Base-by-base conservation (phyloP, 352 stramenopile species). In the Pythium diclinum region DNA sequence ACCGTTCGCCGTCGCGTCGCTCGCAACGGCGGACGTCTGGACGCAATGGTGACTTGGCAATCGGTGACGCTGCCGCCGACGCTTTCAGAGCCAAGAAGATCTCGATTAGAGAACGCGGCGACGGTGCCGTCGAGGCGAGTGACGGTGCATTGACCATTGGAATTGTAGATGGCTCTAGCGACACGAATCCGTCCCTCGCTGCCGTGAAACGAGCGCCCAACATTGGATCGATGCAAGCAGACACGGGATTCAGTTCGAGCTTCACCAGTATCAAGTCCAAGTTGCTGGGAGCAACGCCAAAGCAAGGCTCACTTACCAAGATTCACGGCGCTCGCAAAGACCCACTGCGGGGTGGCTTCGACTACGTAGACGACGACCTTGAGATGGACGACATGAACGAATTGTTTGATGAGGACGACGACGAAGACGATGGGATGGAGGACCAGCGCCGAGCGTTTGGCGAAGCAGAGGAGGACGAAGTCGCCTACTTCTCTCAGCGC, bases 401-500 rank as follows among this genome's bases (percentile, higher is more conserved):
- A 8, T 56, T 53, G 23, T 59, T 56, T 16, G 55, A 61, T n/a
- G 53, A 61, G 2, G 54, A 67, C 14, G 51, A 65, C 0, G 32
- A 54, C 44, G 47, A 63, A 16, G 40, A 60, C 38, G 23, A 52
- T 28, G 25, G 25, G 6, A 10, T 46, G 16, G 52, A 25, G 33
- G 30, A n/a, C 10, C 54, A 57, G 3, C 21, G 57, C 30, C 59
- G 49, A 32, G 55, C 56, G 9, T 19, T 67, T 4, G 56, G 57
- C 13, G 62, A 72, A 0, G 75, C 82, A 10, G 77, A 77, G n/a
- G 77, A 88, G 40, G 83, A 89, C 46, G 83, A 91, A 17, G 74
- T 89, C 32, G 75, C 77, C 10, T 88, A 88, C 32, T 91, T 91
- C 38, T 74, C 80, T 0, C 76, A 89, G 44, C 73, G 76, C 6